Conservation (phyloP, 2,329 filamentous ascomycete genomes). For the Fusarium protoensiforme region DNA sequence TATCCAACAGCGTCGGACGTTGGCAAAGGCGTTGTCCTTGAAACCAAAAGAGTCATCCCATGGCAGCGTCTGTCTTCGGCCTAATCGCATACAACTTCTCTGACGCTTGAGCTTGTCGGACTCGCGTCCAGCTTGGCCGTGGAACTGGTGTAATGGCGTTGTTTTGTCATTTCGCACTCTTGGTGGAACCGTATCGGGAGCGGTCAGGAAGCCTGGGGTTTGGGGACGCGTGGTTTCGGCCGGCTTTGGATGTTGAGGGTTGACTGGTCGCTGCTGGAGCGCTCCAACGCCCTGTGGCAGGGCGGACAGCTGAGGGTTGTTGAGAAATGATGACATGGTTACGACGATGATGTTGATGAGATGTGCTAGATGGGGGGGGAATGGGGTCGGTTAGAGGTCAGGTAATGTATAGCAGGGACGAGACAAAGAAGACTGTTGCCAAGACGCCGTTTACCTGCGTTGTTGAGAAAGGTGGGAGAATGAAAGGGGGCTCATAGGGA, state of each 20-base stretch:
- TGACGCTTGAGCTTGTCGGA: background rate
- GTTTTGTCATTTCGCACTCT: background rate
- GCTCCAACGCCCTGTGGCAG: background rate
- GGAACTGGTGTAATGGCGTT: background rate
- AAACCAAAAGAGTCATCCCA: conserved; percentile 10
- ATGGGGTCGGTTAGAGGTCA: background rate
- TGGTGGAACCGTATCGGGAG: too few relatives aligned
- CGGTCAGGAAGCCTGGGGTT: too few relatives aligned
- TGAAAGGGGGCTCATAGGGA: background rate
- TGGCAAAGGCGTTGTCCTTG: conserved; percentile 7
- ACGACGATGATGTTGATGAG: background rate
- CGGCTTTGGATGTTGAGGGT: conserved; percentile 1
- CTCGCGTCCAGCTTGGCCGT: background rate
- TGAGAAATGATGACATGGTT: background rate
- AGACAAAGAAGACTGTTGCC: background rate
- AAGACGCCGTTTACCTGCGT: background rate
- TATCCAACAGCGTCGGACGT: conserved; percentile 18
- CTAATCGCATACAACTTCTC: background rate
- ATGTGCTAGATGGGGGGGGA: background rate
- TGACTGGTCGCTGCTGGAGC: conserved; percentile 2
- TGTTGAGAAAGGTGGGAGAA: background rate
- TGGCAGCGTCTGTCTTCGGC: conserved; percentile 18
- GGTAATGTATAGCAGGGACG: background rate
- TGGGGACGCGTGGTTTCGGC: conserved; percentile 1
- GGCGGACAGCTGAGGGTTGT: background rate